These are phyloP conservation scores for Ormosia emarginata DNA, from an alignment of 306 rosid genomes.

Conservation along the genomic window DNA sequence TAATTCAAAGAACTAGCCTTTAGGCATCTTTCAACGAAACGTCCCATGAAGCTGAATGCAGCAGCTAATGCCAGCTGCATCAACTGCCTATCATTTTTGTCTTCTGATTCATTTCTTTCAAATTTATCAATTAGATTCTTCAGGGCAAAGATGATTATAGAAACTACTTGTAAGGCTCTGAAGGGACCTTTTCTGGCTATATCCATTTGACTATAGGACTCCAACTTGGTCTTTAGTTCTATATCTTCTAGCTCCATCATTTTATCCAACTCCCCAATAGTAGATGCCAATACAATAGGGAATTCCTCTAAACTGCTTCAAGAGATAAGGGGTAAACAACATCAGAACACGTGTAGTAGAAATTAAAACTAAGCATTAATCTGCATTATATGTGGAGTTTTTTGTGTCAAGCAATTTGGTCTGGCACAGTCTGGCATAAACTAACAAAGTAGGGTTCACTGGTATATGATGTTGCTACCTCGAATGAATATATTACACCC, in stretches of 20 bases:
- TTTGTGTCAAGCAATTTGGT: not conserved
- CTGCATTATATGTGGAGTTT: not conserved
- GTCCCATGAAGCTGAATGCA: constrained; percentile 74
- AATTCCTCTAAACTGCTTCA: constrained; percentile 69
- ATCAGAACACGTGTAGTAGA: constrained; percentile 17
- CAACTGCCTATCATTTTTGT: constrained; percentile 36
- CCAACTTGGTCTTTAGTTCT: constrained; percentile 48
- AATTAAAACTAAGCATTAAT: not conserved
- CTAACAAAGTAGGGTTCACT: not conserved
- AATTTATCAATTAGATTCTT: constrained; percentile 40
- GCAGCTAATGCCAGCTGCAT: constrained; percentile 59
- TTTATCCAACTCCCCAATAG: constrained; percentile 59
- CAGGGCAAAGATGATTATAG: constrained; percentile 60
- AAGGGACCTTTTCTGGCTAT: constrained; percentile 80
- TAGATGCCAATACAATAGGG: constrained; percentile 52
- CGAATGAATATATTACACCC: not conserved
- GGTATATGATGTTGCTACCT: not conserved
- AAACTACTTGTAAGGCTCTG: constrained; percentile 68
- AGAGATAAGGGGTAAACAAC: constrained; percentile 7
- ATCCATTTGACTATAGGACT: constrained; percentile 67
- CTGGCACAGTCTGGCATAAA: not conserved
- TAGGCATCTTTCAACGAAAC: constrained; percentile 67
- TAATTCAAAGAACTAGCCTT: constrained; percentile 36
- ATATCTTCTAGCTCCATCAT: constrained; percentile 66
- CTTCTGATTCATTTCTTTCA: constrained; percentile 35